Conservation (phyloP, 768 basidiomycete species). For the Sarcodon aspratus region DNA sequence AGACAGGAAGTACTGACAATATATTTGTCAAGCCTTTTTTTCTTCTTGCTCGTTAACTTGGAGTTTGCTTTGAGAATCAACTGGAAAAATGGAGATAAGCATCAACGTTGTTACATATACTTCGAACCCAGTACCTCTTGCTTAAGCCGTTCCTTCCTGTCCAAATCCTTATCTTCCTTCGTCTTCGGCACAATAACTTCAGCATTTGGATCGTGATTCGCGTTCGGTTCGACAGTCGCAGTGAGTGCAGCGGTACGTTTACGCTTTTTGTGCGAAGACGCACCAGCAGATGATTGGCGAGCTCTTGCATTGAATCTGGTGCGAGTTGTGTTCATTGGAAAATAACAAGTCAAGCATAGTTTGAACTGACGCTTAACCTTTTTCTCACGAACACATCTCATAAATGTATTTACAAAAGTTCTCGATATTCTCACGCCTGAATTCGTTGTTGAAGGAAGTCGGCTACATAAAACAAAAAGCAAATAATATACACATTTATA, state of each 20-base stretch:
- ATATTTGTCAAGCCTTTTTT: constrained; percentile 84
- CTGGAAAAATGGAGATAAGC: constrained; percentile 4
- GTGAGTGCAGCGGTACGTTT: constrained; percentile 10
- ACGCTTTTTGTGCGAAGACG: constrained; percentile 13
- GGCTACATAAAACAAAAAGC: too few relatives aligned
- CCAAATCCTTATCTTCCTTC: constrained; percentile 46
- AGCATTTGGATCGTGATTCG: constrained; percentile 41
- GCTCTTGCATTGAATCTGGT: constrained; percentile 17
- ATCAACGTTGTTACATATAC: not conserved
- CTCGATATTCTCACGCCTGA: too few relatives aligned
- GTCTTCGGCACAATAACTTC: constrained; percentile 47
- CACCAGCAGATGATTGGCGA: constrained; percentile 10
- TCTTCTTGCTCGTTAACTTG: constrained; percentile 77
- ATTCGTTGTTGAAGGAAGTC: too few relatives aligned
- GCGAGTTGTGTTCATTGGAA: not conserved
- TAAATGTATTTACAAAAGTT: too few relatives aligned
- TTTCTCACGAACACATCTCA: too few relatives aligned
- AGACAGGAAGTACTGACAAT: constrained; percentile 44
- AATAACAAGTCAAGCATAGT: too few relatives aligned
- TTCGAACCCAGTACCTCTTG: constrained; percentile 38
- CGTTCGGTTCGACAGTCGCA: not conserved
- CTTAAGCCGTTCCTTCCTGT: constrained; percentile 45
- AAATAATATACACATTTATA: too few relatives aligned
- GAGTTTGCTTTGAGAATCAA: constrained; percentile 40
- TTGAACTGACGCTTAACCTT: too few relatives aligned